Conservation (phyloP, 345 rosid genomes). For the Draba incana region DNA sequence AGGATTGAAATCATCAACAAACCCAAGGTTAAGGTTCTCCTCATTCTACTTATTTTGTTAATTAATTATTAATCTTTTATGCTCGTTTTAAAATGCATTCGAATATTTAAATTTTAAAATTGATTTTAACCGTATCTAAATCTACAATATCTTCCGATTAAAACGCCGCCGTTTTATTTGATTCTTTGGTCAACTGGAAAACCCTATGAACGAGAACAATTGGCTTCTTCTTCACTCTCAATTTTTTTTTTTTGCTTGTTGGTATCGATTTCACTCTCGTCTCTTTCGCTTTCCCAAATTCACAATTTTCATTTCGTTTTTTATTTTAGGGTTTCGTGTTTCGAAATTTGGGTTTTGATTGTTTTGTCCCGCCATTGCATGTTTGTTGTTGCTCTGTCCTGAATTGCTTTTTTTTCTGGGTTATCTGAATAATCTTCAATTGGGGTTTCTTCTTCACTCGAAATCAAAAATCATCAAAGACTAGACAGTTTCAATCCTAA, state of each 20-base stretch:
- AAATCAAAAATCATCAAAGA: conserved; percentile 8
- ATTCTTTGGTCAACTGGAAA: conserved; percentile 33
- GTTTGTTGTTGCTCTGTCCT: not conserved
- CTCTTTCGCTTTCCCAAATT: not conserved
- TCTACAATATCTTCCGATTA: not conserved
- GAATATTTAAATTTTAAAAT: too few species aligned
- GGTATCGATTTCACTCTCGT: conserved; percentile 3
- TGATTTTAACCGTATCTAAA: not conserved
- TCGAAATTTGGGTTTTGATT: conserved; percentile 12
- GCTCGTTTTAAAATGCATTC: not conserved
- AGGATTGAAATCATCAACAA: too few species aligned
- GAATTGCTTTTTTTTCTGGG: conserved; percentile 7
- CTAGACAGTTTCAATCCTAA: not conserved
- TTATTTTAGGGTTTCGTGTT: not conserved
- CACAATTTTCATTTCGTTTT: not conserved
- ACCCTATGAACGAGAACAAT: not conserved
- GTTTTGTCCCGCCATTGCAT: conserved; percentile 35
- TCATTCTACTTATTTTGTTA: too few species aligned
- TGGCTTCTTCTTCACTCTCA: conserved; percentile 33
- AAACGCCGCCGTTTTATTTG: conserved; percentile 29
- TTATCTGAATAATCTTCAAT: not conserved
- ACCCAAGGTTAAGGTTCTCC: too few species aligned
- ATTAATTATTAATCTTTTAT: too few species aligned
- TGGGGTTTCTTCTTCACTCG: not conserved
- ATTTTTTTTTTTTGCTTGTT: conserved; percentile 10